These are phyloP conservation scores for Fusarium sp. DNA, from an alignment of 2,329 filamentous ascomycete genomes.

Conservation along the genomic window DNA sequence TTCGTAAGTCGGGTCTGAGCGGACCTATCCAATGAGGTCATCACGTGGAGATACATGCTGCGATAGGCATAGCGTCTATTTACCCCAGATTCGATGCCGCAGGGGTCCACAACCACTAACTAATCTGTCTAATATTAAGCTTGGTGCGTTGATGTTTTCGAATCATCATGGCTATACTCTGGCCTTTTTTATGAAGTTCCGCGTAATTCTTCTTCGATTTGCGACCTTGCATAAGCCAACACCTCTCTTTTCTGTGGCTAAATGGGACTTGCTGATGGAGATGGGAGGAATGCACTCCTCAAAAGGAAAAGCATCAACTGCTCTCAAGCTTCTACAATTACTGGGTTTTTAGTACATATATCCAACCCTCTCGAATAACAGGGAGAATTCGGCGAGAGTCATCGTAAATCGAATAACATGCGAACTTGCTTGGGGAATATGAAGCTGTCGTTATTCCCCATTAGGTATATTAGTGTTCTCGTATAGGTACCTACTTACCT, in stretches of 20 bases:
- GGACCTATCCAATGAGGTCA: conserved; percentile 32
- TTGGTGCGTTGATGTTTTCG: neutral
- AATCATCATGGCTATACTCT: neutral
- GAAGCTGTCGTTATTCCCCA: neutral
- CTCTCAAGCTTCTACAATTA: neutral
- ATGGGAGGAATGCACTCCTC: neutral
- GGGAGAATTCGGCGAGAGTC: neutral
- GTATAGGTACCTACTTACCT: no score
- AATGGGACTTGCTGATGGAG: neutral
- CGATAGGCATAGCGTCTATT: conserved; percentile 22
- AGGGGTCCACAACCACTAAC: neutral
- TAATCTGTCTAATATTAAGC: neutral
- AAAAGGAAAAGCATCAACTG: neutral
- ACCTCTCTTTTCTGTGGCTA: neutral
- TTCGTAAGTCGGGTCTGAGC: neutral
- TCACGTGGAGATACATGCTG: conserved; percentile 26
- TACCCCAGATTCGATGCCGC: conserved; percentile 20
- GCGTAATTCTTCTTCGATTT: neutral
- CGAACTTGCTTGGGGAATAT: neutral
- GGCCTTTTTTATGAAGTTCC: no score
- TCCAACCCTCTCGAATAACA: neutral
- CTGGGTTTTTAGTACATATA: neutral
- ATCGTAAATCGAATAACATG: neutral
- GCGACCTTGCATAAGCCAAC: neutral
- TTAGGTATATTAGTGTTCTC: neutral